Evolutionary conservation across 257 asterid genomes (phyloP).

Genomic region (Solanum pennellii): DNA sequence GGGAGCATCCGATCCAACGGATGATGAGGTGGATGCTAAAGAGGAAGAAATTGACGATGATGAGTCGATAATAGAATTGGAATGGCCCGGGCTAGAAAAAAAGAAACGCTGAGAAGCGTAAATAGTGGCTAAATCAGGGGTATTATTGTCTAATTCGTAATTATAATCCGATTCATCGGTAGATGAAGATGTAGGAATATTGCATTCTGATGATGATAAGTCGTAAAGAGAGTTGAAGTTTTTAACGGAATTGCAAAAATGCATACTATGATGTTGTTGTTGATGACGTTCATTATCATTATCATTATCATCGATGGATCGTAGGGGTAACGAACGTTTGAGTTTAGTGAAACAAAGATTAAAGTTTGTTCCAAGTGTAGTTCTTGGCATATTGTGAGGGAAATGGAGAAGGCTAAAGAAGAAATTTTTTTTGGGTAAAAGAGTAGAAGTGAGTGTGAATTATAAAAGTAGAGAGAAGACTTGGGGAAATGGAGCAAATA

Average conservation of each 20-base stretch:
- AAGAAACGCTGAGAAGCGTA: constrained; percentile 81
- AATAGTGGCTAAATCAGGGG: constrained; percentile 57
- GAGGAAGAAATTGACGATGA: constrained; percentile 25
- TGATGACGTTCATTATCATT: background rate
- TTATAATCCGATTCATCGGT: constrained; percentile 3
- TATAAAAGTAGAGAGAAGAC: background rate
- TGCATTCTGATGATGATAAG: constrained; percentile 11
- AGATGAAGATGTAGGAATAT: background rate
- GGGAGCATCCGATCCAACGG: constrained; percentile 9
- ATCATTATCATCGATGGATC: background rate
- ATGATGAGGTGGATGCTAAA: constrained; percentile 34
- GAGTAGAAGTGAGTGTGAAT: background rate
- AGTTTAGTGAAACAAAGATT: constrained; percentile 54
- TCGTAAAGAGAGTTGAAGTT: constrained; percentile 76
- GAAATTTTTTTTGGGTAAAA: background rate
- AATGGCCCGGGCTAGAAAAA: constrained; percentile 87
- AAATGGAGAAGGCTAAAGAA: background rate
- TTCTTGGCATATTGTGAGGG: constrained; percentile 27
- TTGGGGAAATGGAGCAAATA: background rate
- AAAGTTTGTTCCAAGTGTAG: constrained; percentile 19
- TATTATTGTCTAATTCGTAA: background rate
- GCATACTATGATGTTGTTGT: constrained; percentile 12
- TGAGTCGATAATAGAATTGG: constrained; percentile 85
- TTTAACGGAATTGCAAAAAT: constrained; percentile 25
- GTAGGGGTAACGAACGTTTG: constrained; percentile 28